Base-by-base conservation (phyloP, 805 yeast genomes). In the Lachancea sp. region DNA sequence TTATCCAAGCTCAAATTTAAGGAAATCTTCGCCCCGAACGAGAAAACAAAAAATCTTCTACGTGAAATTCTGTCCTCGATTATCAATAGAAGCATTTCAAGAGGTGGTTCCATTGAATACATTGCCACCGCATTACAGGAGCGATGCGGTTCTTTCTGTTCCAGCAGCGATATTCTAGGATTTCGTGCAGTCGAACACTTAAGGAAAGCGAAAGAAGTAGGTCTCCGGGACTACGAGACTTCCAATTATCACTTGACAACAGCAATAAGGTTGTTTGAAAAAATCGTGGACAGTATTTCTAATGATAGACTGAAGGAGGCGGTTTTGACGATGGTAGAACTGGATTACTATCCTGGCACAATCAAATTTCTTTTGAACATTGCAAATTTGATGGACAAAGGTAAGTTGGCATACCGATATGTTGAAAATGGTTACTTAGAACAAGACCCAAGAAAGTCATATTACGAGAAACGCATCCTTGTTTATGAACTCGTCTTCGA, bases 121-220 rank as follows among this genome's bases (percentile, higher is more conserved):
- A 85, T 90, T 38, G 95, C 97, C 1, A 78, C 80, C 25, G 78
- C 89, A 1, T 67, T 92, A 38, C 96, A 92, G 62, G 94, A 86
- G 40, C 80, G 90, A 45, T 92, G 98, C 68, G 95, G 95, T 1
- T 79, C 95, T 0, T 92, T 88, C 63, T 92, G 97, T 56, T 86
- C 97, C 0, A 78, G 95, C 12, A 86, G 83, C 49, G 98, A 92
- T 62, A 96, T 92, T 20, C 72, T 88, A 45, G 85, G 92, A 11
- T 92, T 89, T 70, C 83, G 90, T 61, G 97, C 97, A 0, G 79
- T 88, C 51, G 98, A 92, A 60, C 88, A 83, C 59, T 69, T 92
- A 52, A 83, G 90, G 42, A 79, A 82, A 52, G 97, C 97, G 1
- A 83, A 81, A 53, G 83, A 78, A 42, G 75, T 78, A 45, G 86